Base-by-base conservation (phyloP, 352 stramenopile species). In the Pythium sukuiense region DNA sequence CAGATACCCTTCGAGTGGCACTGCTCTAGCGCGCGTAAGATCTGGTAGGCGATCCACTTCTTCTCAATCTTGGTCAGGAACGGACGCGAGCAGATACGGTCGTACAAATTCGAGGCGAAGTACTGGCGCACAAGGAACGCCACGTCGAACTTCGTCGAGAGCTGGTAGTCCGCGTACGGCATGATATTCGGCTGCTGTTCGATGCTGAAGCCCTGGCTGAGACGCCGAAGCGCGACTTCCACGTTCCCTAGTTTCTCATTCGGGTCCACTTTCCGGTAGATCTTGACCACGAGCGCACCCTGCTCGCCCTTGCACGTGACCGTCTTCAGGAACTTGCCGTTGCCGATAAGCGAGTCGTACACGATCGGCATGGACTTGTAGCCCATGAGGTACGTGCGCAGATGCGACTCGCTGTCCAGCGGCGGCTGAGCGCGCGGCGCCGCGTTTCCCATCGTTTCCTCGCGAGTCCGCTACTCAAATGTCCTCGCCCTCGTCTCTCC, bases 41-140 rank as follows among this genome's bases (percentile, higher is more conserved):
- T 83, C 76, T 99, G 97, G 77, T 98, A 99, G 6, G 92, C 84
- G 46, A 99, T 97, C 95, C 96, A 99, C 37, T 97, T 95, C 77
- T 99, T 99, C 81, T 99, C 97, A 61, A 98, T 84, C 64, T 82
- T 84, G 9, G 86, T 97, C 30, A 99, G 74, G 67, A 99, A 99
- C 37, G 97, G 97, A 14, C 97, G 80, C 24, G 93, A 98, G 29
- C 87, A 97, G 43, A 99, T 90, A n/a, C 97, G 91, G 79, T 99
- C 96, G 61, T 97, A 97, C 9, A 99, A 69, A 61, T 98, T 99
- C 16, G 94, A 95, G 48, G 96, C 92, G 30, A 98, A 96, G 77
- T 98, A 97, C 76, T 99, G 97, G 1, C 97, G 86, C 50, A 99
- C 77, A 64, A 99, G 77, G 74, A 98, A 98, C 30, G 90, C 91